Conservation (phyloP, 2,329 filamentous ascomycete genomes). For the Lachnellula cervina region DNA sequence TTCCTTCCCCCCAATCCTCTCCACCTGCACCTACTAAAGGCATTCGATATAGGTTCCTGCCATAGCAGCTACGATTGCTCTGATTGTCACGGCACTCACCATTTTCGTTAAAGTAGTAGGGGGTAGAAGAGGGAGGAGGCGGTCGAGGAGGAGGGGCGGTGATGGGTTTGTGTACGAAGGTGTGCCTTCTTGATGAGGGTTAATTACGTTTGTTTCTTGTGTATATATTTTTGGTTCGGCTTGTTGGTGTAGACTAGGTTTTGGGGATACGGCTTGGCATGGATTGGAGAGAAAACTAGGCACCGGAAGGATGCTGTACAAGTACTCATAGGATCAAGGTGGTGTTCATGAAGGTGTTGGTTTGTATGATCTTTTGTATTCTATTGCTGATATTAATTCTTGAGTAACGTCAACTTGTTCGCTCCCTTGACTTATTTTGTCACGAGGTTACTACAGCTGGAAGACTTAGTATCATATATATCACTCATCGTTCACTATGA, state of each 20-base stretch:
- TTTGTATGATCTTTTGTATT: no score
- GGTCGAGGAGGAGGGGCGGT: conserved; percentile 42
- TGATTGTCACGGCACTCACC: conserved; percentile 55
- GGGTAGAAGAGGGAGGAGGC: conserved; percentile 50
- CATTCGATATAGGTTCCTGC: conserved; percentile 46
- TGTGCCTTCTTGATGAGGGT: conserved; percentile 42
- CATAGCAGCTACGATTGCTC: conserved; percentile 57
- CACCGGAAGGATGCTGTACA: no score
- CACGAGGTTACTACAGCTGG: no score
- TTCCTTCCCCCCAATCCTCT: not conserved
- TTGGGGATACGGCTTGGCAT: no score
- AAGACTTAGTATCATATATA: no score
- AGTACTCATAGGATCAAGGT: no score
- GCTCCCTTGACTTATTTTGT: no score
- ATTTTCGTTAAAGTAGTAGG: conserved; percentile 61
- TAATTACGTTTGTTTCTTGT: not conserved
- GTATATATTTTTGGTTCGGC: not conserved
- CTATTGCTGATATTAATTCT: no score
- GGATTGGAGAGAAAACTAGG: no score
- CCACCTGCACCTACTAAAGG: not conserved
- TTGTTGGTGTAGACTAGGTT: not conserved
- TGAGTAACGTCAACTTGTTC: no score
- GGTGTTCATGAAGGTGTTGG: no score
- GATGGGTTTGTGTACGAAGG: conserved; percentile 64
- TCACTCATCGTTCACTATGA: no score